These are phyloP conservation scores for Stylonectria norvegica DNA, from an alignment of 2,329 filamentous ascomycete genomes.

Conservation along the genomic window DNA sequence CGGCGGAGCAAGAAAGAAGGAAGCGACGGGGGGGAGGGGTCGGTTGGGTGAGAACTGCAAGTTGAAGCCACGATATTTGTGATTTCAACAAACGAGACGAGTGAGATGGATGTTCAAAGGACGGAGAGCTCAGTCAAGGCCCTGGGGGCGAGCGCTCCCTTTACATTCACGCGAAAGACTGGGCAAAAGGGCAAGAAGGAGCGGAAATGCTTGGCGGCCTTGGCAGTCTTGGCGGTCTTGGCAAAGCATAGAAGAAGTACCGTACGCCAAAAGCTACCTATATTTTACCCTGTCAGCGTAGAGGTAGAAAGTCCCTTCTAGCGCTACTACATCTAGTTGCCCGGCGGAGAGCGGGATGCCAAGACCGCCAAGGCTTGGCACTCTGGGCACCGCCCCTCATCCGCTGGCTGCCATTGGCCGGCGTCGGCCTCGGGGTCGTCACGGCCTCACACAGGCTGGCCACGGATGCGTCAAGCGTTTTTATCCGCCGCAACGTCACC, in stretches of 20 bases:
- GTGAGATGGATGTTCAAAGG: constrained; percentile 18
- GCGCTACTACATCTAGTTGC: constrained; percentile 13
- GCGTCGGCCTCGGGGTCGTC: constrained; percentile 30
- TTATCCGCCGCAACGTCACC: constrained; percentile 28
- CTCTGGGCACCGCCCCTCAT: constrained; percentile 36
- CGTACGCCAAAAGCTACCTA: constrained; percentile 7
- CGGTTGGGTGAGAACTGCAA: not conserved
- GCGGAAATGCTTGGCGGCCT: constrained; percentile 36
- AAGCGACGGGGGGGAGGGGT: not conserved
- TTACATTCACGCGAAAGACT: constrained; percentile 36
- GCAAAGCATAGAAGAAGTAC: constrained; percentile 15
- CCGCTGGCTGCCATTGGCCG: constrained; percentile 30
- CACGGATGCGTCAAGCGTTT: constrained; percentile 30
- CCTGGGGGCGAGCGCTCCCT: constrained; percentile 34
- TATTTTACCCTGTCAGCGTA: rapidly evolving
- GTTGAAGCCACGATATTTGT: too few relatives aligned
- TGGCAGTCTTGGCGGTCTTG: constrained; percentile 32
- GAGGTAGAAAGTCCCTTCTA: constrained; percentile 9
- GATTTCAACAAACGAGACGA: not conserved
- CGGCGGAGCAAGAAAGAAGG: not conserved
- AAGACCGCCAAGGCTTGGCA: constrained; percentile 40
- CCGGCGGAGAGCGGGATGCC: constrained; percentile 31
- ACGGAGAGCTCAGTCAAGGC: constrained; percentile 19
- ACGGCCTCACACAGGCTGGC: constrained; percentile 28
- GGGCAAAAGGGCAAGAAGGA: constrained; percentile 35